Percentiles rank a stretch among this genome's conserved stretches.
Evolutionary conservation across 1,284 basidiomycete genomes (phyloP).

Genomic region (Athelia sp.): DNA sequence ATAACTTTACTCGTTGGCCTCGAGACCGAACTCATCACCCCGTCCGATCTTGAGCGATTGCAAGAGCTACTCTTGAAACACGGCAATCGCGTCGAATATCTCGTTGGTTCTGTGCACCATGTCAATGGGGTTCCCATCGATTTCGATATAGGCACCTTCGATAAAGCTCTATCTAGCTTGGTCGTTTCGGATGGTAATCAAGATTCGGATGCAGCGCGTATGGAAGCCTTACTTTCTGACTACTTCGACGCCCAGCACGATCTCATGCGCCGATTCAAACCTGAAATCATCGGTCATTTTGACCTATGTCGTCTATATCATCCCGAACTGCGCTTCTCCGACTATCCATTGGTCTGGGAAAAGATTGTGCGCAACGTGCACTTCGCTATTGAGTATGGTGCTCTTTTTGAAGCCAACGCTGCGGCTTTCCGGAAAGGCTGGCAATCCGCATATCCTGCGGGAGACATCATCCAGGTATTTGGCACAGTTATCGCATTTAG

Average conservation of each 20-base stretch:
- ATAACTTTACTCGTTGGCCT: constrained; percentile 85
- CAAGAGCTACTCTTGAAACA: constrained; percentile 39
- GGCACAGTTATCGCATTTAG: neutral
- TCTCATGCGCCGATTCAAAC: constrained; percentile 66
- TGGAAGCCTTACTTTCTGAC: constrained; percentile 49
- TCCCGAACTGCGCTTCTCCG: constrained; percentile 49
- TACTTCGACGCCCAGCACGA: constrained; percentile 85
- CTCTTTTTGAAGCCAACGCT: constrained; percentile 90
- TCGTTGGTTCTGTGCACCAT: constrained; percentile 95
- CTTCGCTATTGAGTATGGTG: constrained; percentile 79
- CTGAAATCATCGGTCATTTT: constrained; percentile 91
- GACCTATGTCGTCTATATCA: constrained; percentile 85
- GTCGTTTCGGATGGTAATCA: constrained; percentile 3
- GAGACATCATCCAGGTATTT: constrained; percentile 72
- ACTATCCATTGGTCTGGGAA: constrained; percentile 55
- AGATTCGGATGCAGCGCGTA: constrained; percentile 18
- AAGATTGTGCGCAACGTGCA: constrained; percentile 75
- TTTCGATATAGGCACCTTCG: constrained; percentile 77
- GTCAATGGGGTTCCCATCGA: constrained; percentile 88
- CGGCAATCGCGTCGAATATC: constrained; percentile 68
- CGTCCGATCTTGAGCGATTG: constrained; percentile 59
- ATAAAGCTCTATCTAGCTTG: constrained; percentile 49
- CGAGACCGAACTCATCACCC: constrained; percentile 89
- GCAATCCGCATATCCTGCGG: constrained; percentile 79
- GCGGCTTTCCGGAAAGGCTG: constrained; percentile 93